Conservation (phyloP, 805 yeast species). For the Clavispora fructus region DNA sequence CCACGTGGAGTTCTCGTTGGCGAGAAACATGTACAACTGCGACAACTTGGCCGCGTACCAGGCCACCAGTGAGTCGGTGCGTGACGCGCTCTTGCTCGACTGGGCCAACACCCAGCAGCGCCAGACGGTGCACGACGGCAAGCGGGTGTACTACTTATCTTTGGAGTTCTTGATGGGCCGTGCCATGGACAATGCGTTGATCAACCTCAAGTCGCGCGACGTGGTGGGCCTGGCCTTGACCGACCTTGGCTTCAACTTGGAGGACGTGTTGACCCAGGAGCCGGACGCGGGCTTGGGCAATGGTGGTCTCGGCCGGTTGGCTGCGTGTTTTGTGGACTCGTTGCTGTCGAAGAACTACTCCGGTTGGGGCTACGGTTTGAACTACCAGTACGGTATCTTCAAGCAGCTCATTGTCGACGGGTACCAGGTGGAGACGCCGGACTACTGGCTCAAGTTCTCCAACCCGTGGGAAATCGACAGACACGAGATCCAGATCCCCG, state of each 20-base stretch:
- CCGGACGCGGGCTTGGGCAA: conserved; percentile 95
- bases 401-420: conserved; percentile 87
- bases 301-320: conserved; percentile 92
- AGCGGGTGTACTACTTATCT: conserved; percentile 81
- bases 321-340: conserved; percentile 91
- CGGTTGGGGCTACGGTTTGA: conserved; percentile 95
- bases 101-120: conserved; percentile 94
- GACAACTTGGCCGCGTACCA: conserved; percentile 91
- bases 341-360: conserved; percentile 80
- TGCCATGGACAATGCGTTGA: conserved; percentile 89
- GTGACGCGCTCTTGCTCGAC: conserved; percentile 75
- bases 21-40: conserved; percentile 88
- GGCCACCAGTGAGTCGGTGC: conserved; percentile 72
- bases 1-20: conserved; percentile 87
- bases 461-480: conserved; percentile 95
- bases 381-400: conserved; percentile 91
- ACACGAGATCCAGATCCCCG: conserved; percentile 80
- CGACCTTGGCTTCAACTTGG: conserved; percentile 82
- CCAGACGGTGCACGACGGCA: conserved; percentile 77
- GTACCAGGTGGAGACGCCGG: conserved; percentile 91
- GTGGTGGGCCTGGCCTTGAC: conserved; percentile 42
- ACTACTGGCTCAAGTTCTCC: conserved; percentile 83
- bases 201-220: conserved; percentile 67
- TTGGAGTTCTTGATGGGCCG: conserved; percentile 92
- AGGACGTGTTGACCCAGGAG: conserved; percentile 79